Conservation (phyloP, 495 filamentous ascomycete genomes). For the Hypoxylon perforatum region DNA sequence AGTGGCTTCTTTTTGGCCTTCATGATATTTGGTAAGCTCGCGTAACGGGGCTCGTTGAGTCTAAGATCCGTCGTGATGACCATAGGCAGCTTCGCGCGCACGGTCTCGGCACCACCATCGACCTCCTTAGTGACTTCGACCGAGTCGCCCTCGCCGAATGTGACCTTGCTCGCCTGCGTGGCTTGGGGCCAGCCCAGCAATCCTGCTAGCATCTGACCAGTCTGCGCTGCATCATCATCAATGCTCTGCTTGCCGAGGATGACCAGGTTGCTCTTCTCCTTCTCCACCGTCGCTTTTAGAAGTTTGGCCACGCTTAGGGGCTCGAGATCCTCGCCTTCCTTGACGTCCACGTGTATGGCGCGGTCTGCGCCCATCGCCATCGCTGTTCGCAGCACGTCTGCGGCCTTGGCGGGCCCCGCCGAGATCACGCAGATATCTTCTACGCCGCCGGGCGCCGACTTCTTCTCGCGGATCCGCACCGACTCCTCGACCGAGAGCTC, state of each 20-base stretch:
- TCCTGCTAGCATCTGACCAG: conserved; percentile 97
- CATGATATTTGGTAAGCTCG: conserved; percentile 98
- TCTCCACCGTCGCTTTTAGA: conserved; percentile 77
- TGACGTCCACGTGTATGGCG: conserved; percentile 82
- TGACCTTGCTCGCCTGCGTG: conserved; percentile 87
- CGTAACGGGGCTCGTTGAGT: conserved; percentile 95
- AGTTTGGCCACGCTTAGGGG: conserved; percentile 92
- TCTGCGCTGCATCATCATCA: conserved; percentile 95
- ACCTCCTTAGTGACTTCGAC: conserved; percentile 89
- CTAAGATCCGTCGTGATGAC: conserved; percentile 94
- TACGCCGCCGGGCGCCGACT: conserved; percentile 68
- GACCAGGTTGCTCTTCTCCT: conserved; percentile 89
- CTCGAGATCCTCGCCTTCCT: conserved; percentile 77
- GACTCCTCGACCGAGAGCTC: conserved; percentile 97
- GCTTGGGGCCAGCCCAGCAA: conserved; percentile 92
- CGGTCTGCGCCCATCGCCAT: conserved; percentile 99
- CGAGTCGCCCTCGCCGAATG: conserved; percentile 68
- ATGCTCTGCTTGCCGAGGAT: conserved; percentile 97
- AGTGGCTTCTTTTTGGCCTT: conserved; percentile 99
- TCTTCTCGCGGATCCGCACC: conserved; percentile 88
- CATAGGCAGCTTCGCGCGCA: conserved; percentile 84
- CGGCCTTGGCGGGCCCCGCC: conserved; percentile 86
- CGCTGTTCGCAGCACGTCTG: conserved; percentile 89
- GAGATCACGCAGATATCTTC: conserved; percentile 90
- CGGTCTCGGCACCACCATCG: conserved; percentile 93